A percentile compares a stretch with the other conserved stretches of the same genome.
phyloP scores from a whole-genome alignment of 345 rosid genomes.

The Cardamine chenopodiifolia region DNA sequence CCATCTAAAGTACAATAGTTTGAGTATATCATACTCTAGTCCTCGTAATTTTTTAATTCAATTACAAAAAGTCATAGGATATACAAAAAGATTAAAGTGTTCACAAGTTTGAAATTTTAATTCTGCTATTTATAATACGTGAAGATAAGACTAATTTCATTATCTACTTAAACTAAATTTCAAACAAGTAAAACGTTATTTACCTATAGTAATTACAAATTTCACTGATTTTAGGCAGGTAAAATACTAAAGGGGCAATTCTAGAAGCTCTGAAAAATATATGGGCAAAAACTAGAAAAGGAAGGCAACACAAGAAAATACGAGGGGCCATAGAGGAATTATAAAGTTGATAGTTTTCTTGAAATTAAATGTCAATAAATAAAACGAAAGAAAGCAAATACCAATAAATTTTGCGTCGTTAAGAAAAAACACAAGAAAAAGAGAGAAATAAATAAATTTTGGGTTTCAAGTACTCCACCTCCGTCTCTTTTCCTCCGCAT shows the following conservation, averaged over 20 bases:
- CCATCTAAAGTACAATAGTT: constrained; percentile 3
- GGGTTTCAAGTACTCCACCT: constrained; percentile 42
- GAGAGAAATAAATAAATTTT: neutral
- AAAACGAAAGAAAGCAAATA: neutral
- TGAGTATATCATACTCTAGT: constrained; percentile 7
- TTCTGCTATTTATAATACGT: neutral
- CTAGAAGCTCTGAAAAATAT: neutral
- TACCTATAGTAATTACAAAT: neutral
- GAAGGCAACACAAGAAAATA: neutral
- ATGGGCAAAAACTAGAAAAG: neutral
- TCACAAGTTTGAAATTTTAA: neutral
- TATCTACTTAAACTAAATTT: neutral
- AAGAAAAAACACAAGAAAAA: neutral
- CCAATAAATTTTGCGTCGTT: constrained; percentile 5
- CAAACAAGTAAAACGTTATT: neutral
- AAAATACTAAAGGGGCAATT: constrained; percentile 17
- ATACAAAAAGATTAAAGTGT: neutral
- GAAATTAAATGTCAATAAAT: neutral
- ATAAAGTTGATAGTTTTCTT: neutral
- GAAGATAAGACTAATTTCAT: neutral
- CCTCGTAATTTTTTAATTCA: neutral
- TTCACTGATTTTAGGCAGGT: neutral
- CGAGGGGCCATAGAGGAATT: neutral
- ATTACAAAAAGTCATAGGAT: neutral
- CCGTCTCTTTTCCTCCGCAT: constrained; percentile 49